Base-by-base conservation (phyloP, 2,329 filamentous ascomycete species). In the Onygenales sp. region DNA sequence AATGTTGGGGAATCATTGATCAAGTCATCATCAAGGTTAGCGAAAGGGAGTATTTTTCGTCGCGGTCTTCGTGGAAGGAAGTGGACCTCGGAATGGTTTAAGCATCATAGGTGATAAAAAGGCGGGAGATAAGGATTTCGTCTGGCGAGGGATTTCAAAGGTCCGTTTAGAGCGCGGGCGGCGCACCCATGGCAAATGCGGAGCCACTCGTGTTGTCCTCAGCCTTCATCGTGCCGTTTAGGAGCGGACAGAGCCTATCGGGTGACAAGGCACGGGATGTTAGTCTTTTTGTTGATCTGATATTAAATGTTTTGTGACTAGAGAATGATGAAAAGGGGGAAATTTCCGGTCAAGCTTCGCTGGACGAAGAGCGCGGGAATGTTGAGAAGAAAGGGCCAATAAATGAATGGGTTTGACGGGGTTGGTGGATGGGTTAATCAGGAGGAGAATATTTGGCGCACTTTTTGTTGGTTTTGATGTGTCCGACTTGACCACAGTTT, bases 381-480 rank as follows among this genome's bases (percentile, higher is more conserved):
- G 33, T 14, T 47, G 31, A 14, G 2, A 36, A 47, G 17, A 32
- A 32, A 57, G 59, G 61, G 33, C 33, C 45, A 48, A 34, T 10
- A 48, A 48, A 36, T 66, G 58, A 65, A 60, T 54, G 48, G 57
- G 49, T 52, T 45, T 51, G 50, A 11, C 42, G 52, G 52, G 51
- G 51, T 53, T 39, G 49, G 52, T 14, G 4, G n/a, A 43, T 21
- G 36, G 27, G 17, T 36, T 46, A 37, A 14, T 33, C 17, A 53
- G 47, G 40, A 39, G 42, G 50, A 39, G 45, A 52, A 49, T 47
- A 54, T 49, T 42, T 48, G 42, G 57, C 61, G 56, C 81, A 93
- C 89, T 96, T 97, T 76, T 96, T 95, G 77, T 97, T 97, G 47
- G 92, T 97, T 73, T 96, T 96, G 77, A 98, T 98, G 66, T 98